A percentile compares a stretch with the other conserved stretches of the same genome.
phyloP scores from a whole-genome alignment of 2,329 filamentous ascomycete genomes.

The Talaromyces marneffei region DNA sequence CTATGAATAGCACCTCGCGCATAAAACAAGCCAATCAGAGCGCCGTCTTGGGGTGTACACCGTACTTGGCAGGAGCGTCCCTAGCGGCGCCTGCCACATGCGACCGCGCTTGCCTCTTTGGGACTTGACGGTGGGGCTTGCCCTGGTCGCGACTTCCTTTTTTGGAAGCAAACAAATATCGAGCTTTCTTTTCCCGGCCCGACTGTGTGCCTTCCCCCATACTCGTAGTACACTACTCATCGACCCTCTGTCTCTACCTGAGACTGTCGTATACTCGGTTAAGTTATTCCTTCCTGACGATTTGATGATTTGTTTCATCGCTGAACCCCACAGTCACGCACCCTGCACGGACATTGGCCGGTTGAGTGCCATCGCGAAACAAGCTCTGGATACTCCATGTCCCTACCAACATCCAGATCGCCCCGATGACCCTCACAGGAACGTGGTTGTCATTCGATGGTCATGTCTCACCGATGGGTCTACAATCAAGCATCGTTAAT shows the following conservation, averaged over 20 bases:
- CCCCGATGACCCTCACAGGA: not conserved
- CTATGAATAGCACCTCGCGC: not conserved
- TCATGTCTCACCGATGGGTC: not conserved
- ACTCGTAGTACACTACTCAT: too few relatives aligned
- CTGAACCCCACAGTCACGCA: not conserved
- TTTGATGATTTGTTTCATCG: not conserved
- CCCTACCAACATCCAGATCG: not conserved
- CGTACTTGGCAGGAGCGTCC: not conserved
- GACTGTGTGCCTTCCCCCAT: too few relatives aligned
- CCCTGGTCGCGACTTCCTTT: not conserved
- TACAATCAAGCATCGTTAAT: not conserved
- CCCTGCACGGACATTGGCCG: not conserved
- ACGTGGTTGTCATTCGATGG: conserved; percentile 4
- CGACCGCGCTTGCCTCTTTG: not conserved
- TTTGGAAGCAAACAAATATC: not conserved
- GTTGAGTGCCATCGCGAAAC: not conserved
- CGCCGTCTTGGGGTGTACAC: too few relatives aligned
- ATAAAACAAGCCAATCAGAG: not conserved
- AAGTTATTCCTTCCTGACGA: too few relatives aligned
- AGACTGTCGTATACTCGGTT: too few relatives aligned
- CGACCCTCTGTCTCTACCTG: too few relatives aligned
- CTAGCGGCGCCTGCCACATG: not conserved
- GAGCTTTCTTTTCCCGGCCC: not conserved
- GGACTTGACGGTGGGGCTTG: not conserved
- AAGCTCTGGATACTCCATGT: not conserved